phyloP scores from a whole-genome alignment of 148 eudicot species.

The Fallopia convolvulus region DNA sequence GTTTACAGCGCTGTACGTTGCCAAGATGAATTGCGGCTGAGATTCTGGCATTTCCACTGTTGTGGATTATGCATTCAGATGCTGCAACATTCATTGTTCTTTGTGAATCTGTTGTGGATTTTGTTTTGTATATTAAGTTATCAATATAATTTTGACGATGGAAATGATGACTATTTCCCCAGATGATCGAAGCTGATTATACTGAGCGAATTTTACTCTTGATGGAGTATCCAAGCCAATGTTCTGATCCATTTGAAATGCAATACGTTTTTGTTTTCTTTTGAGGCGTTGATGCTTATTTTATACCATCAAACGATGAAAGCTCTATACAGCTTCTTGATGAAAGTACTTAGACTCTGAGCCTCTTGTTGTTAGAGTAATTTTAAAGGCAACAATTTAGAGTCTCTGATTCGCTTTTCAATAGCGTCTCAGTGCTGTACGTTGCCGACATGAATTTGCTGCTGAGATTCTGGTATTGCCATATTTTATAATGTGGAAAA shows the following conservation, averaged over 20 bases:
- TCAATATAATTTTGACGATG: conserved; percentile 8
- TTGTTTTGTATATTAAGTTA: too few relatives aligned
- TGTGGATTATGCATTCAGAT: conserved; percentile 26
- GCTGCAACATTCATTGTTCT: conserved; percentile 17
- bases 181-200: conserved; percentile 31
- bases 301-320: neutral
- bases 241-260: conserved; percentile 24
- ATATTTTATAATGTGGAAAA: conserved; percentile 11
- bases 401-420: conserved; percentile 32
- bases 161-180: conserved; percentile 33
- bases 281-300: neutral
- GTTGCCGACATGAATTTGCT: conserved; percentile 24
- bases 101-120: too few relatives aligned
- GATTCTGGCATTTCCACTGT: conserved; percentile 29
- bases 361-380: neutral
- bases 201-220: conserved; percentile 25
- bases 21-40: conserved; percentile 23
- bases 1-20: conserved; percentile 39
- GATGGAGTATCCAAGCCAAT: conserved; percentile 29
- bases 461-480: conserved; percentile 32
- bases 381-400: conserved; percentile 33
- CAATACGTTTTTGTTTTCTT: neutral
- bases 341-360: neutral
- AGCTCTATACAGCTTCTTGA: neutral
- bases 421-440: conserved; percentile 38